Base-by-base conservation (phyloP, 2,329 filamentous ascomycete species). In the Pestalotiopsis sp. region DNA sequence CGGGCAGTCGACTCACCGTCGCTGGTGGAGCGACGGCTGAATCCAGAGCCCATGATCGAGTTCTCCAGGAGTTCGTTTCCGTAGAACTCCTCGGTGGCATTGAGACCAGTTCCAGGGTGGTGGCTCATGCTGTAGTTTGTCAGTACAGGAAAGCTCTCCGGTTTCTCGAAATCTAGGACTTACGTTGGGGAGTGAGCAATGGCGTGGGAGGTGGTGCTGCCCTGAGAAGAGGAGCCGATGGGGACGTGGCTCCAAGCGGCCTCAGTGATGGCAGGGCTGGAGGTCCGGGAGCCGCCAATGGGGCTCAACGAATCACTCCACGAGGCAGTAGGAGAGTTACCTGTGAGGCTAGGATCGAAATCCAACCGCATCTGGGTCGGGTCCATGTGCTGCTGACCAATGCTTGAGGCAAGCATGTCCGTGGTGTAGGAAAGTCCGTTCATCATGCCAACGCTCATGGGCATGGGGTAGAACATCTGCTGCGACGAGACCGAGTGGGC, bases 1-100 rank as follows among this genome's bases (percentile, higher is more conserved):
- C 89, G 81, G 39, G 88, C 89, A 72, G 85, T 73, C 71, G 77
- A 85, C 79, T 89, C 87, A 76, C 84, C 84, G 59, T 89, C 87
- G 69, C 80, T 83, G 77, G 81, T 84, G 69, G 83, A 79, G 69
- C 85, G 85, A 73, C 85, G 85, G 62, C 81, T 77, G 74, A 84
- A 86, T 61, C 83, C 75, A 66, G 82, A 77, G 60, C 80, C 78
- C 20, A 82, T 72, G 63, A 82, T 81, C 62, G 82, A 78, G 68
- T 82, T 80, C 69, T 79, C 75, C 65, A 75, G 74, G 62, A 82
- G 75, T 63, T 78, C 73, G 67, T 75, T 78, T 72, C 77, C 78
- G 68, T 80, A 79, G 66, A 79, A 67, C 67, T 82, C 80, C 68
- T 82, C 80, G 27, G 78, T 73, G 71, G 75, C 75, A 71, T 82